These are phyloP conservation scores for Cryptococcus sp. DNA, from an alignment of 1,284 basidiomycete species.

Conservation along the genomic window DNA sequence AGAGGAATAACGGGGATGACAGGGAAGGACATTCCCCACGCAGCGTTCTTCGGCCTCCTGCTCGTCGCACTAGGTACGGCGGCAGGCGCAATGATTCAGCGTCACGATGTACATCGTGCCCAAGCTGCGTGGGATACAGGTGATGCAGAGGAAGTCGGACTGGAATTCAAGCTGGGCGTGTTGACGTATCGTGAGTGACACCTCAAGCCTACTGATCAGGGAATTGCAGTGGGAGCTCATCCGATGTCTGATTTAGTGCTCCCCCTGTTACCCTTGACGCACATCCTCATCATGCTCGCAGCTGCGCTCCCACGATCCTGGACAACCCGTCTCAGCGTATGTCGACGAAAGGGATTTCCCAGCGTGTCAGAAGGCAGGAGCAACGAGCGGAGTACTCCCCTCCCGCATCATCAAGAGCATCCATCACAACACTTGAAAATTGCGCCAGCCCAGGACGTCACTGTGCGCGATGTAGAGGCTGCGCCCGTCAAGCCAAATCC, in stretches of 20 bases:
- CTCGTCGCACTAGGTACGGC: conserved; percentile 8
- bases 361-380: neutral
- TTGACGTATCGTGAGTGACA: conserved; percentile 20
- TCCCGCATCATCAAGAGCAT: neutral
- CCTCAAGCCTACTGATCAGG: neutral
- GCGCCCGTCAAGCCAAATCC: too few species aligned
- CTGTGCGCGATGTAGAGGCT: too few species aligned
- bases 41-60: conserved; percentile 12
- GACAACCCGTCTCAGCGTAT: neutral
- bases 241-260: conserved; percentile 2
- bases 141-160: conserved; percentile 12
- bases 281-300: conserved; percentile 8
- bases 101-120: conserved; percentile 12
- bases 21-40: conserved; percentile 1
- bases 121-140: conserved; percentile 11
- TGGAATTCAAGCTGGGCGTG: conserved; percentile 12
- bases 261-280: conserved; percentile 8
- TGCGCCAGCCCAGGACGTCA: too few species aligned
- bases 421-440: neutral
- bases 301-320: conserved; percentile 2
- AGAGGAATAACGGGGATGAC: neutral
- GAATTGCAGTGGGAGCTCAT: neutral
- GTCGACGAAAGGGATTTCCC: neutral
- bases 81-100: conserved; percentile 7
- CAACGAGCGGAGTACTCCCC: neutral